Base-by-base conservation (phyloP, 2,329 filamentous ascomycete genomes). In the Penicillium paneum region DNA sequence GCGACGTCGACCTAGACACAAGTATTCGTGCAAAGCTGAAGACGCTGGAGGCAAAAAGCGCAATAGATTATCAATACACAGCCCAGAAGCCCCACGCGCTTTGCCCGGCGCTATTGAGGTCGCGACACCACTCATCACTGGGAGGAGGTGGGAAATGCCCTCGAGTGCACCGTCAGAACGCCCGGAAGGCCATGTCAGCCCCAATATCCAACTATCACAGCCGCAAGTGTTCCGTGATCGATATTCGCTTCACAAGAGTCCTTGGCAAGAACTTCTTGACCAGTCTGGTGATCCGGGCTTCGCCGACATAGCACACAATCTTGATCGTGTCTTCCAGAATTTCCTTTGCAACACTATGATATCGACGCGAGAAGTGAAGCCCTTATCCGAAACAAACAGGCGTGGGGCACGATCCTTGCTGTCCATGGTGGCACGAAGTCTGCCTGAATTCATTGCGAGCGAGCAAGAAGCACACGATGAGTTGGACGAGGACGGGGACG, bases 51-150 rank as follows among this genome's bases (percentile, higher is more conserved):
- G 61, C 2, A 63, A 61, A 42, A 61, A 56, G 43, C 68, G 67
- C 38, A 64, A 59, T 21, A 61, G 71, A 46, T 52, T 73, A 32
- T 65, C 69, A 8, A 60, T 73, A 26, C 64, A 64, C 36, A 76
- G 73, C 39, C 73, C 74, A 0, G 72, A 75, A 51, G 46, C 60
- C 10, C 62, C 61, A 38, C 71, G 64, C 48, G 68, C 66, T 21
- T 57, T 74, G 13, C 74, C 74, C 15, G 74, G 74, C 3, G 72
- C 73, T 29, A 74, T 76, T 54, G 69, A 74, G 42, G 67, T 76
- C 39, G 71, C 73, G 29, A 76, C 74, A 26, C 74, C 74, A 13
- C 60, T 75, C 60, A 74, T 76, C 54, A 70, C 67, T 1, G 74
- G 73, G 8, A 74, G 66, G 49, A 42, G 57, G 49, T 64, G 63